Evolutionary conservation across 371 early-diverging fungal species (phyloP).

Genomic region (Mortierella sp.): DNA sequence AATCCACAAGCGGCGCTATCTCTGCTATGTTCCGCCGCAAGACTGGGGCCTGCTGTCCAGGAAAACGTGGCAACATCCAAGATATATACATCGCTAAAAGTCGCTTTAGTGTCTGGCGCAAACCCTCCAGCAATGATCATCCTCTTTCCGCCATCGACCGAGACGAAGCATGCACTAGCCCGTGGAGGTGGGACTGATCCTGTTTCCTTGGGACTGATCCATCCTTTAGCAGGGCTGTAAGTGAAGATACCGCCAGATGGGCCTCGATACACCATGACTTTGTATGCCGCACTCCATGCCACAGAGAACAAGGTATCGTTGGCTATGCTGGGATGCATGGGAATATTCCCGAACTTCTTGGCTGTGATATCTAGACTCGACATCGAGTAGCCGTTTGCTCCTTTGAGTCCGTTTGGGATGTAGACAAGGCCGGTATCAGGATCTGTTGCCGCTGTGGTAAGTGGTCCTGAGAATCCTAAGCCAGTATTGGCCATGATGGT

Average conservation of each 20-base stretch:
- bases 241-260: too few relatives aligned
- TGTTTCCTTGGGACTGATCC: background rate
- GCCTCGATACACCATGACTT: background rate
- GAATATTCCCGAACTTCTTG: background rate
- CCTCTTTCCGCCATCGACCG: constrained; percentile 14
- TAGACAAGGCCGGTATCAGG: constrained; percentile 13
- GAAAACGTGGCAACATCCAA: constrained; percentile 20
- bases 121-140: constrained; percentile 29
- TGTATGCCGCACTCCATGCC: constrained; percentile 6
- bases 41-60: constrained; percentile 21
- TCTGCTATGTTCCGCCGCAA: background rate
- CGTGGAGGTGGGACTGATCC: background rate
- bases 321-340: background rate
- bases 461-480: too few relatives aligned
- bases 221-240: background rate
- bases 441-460: constrained; percentile 5
- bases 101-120: background rate
- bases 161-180: constrained; percentile 11
- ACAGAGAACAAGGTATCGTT: background rate
- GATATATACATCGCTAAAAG: constrained; percentile 20
- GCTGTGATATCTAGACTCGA: background rate
- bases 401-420: constrained; percentile 8
- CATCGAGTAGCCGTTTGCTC: background rate
- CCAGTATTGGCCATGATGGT: too few relatives aligned
- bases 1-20: constrained; percentile 20